Evolutionary conservation across 2,329 filamentous ascomycete genomes (phyloP).

Genomic region (Trichophyton verrucosum): DNA sequence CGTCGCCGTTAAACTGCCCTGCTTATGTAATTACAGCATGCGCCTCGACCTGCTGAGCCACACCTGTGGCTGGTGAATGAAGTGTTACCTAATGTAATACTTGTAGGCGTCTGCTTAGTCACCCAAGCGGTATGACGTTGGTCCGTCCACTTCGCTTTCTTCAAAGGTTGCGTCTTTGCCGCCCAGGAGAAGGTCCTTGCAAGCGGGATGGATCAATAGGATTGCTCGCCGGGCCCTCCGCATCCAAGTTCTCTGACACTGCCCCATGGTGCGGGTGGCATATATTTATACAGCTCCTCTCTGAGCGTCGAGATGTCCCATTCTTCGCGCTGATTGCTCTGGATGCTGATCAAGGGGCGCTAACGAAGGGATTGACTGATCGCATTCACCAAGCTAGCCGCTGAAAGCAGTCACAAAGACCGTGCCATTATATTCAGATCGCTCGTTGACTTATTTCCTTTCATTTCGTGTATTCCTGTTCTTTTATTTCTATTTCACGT

Average conservation of each 20-base stretch:
- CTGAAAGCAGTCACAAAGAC: background rate
- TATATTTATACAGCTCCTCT: background rate
- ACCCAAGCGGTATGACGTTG: background rate
- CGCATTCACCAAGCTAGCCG: background rate
- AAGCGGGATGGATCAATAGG: background rate
- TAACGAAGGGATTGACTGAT: background rate
- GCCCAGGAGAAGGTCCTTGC: background rate
- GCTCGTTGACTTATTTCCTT: conserved; percentile 3
- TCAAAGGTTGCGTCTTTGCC: background rate
- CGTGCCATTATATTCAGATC: background rate
- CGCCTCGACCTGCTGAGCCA: background rate
- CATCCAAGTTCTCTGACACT: background rate
- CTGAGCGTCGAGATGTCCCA: background rate
- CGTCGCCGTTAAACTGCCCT: background rate
- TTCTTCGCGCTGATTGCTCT: background rate
- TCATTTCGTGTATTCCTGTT: background rate
- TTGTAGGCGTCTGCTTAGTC: background rate
- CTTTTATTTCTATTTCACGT: background rate
- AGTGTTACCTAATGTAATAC: too few relatives aligned
- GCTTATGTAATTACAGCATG: background rate
- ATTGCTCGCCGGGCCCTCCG: background rate
- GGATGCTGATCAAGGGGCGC: background rate
- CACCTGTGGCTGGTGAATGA: background rate
- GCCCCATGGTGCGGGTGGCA: background rate
- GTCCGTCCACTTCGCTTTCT: background rate